Evolutionary conservation across 345 rosid species (phyloP).

Genomic region (Citrus hindsii): DNA sequence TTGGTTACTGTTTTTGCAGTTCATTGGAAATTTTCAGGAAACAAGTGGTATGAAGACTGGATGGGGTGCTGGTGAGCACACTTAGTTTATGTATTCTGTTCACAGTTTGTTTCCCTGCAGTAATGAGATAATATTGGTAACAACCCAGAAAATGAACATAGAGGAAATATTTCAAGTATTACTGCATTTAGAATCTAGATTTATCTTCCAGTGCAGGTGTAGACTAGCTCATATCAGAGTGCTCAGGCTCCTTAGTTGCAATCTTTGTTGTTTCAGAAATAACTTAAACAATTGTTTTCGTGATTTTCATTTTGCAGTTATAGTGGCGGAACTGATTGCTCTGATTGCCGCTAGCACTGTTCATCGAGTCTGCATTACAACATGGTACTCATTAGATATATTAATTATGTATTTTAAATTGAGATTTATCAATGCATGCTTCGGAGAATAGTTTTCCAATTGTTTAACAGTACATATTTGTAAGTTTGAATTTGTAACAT

Average conservation of each 20-base stretch:
- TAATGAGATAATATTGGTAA: not conserved
- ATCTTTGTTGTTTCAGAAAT: constrained; percentile 1
- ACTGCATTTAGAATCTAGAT: not conserved
- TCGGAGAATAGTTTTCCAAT: not conserved
- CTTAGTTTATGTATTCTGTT: not conserved
- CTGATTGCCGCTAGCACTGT: constrained; percentile 75
- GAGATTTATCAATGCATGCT: not conserved
- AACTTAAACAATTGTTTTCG: not conserved
- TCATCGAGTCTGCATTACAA: constrained; percentile 76
- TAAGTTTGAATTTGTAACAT: not conserved
- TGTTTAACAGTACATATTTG: not conserved
- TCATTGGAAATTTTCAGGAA: constrained; percentile 87
- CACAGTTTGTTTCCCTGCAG: not conserved
- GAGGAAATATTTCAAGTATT: not conserved
- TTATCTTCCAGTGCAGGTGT: not conserved
- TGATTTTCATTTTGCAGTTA: constrained; percentile 40
- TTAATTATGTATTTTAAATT: not conserved
- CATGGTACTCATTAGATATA: constrained; percentile 49
- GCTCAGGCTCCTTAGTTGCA: not conserved
- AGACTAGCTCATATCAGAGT: not conserved
- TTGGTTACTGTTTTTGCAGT: constrained; percentile 44
- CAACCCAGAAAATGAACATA: not conserved
- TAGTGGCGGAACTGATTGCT: constrained; percentile 63
- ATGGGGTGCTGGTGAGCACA: constrained; percentile 80
- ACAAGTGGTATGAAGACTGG: constrained; percentile 72